Evolutionary conservation across 163 green algal genomes (phyloP).

Genomic region (Volvox carteri): DNA sequence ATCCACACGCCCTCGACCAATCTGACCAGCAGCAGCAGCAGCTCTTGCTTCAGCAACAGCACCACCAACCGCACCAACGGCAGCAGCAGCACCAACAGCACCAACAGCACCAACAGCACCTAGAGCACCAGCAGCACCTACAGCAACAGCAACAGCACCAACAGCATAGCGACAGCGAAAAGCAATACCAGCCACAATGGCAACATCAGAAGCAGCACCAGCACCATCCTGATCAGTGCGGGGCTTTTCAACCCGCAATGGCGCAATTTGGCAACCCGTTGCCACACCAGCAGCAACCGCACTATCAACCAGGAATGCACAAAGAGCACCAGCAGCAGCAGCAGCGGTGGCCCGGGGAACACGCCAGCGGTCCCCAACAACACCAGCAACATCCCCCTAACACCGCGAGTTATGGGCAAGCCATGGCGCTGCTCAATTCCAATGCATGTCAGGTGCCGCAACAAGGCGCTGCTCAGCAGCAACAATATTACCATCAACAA

Average conservation of each 20-base stretch:
- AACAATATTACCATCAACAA: constrained; percentile 4
- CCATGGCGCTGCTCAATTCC: too few relatives aligned
- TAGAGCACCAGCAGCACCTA: neutral
- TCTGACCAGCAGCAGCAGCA: constrained; percentile 1
- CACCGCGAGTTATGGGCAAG: too few relatives aligned
- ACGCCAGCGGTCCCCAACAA: neutral
- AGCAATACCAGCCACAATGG: neutral
- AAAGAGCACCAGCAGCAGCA: constrained; percentile 14
- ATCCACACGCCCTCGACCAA: neutral
- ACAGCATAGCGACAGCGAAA: neutral
- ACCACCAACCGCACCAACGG: neutral
- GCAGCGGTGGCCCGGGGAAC: neutral
- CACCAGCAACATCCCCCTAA: neutral
- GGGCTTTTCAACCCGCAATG: too few relatives aligned
- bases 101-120: neutral
- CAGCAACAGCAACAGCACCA: neutral
- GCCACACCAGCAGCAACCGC: neutral
- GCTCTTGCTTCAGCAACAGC: neutral
- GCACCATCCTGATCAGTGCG: neutral
- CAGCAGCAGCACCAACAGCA: constrained; percentile 11
- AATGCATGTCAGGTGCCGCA: too few relatives aligned
- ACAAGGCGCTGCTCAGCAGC: too few relatives aligned
- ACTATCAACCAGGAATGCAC: too few relatives aligned
- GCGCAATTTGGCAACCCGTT: neutral
- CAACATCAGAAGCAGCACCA: constrained; percentile 26